Evolutionary conservation across 1,284 basidiomycete genomes (phyloP), one percentile per base, ranked within the genome.

Genomic region (Lentinula novae-zelandiae): DNA sequence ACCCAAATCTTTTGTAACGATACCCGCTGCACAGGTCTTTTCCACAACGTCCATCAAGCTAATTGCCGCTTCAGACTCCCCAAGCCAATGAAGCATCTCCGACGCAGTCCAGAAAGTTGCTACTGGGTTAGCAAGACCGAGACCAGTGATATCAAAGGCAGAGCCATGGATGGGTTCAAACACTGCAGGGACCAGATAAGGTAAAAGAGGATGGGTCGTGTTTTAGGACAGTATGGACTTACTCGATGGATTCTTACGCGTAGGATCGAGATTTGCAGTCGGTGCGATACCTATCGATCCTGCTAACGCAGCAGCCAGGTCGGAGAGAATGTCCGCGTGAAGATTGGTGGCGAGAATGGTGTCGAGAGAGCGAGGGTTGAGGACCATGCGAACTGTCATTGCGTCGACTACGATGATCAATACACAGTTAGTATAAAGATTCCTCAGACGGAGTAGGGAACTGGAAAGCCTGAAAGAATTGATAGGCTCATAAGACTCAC

Each of bases 121-220:
- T 60, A 92, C 80, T 2, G 89, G 89, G 75, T 91, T 92, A 53
- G 90, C 89, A 66, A 90, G 86, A 5, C 85, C 84, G 67, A 86
- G 81, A 6, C 87, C 87, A 39, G 86, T 86, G 63, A 91, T 90
- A 69, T 91, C 89, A 34, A 88, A 89, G 2, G 89, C 89, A 55
- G 85, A 87, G 15, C 84, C 83, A 65, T 85, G 83, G 15, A 89
- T 79, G 5, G 78, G 80, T 63, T 82, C 76, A 65, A 82, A 78
- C 54, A 80, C 50, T 60, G 12, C 7, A 1, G 8, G 1, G 17
- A 34, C 5, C 15, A 22, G 10, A 31, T 9, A 34, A 42, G 20
- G n/a, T 40, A n/a, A 22, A n/a, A 6, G 22, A 12, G n/a, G 51
- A 15, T 15, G 3, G 31, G 38, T 9, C n/a, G 22, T 17, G 4